These are phyloP conservation scores for Trichophyton benhamiae DNA, from an alignment of 2,329 filamentous ascomycete genomes.

Conservation along the genomic window DNA sequence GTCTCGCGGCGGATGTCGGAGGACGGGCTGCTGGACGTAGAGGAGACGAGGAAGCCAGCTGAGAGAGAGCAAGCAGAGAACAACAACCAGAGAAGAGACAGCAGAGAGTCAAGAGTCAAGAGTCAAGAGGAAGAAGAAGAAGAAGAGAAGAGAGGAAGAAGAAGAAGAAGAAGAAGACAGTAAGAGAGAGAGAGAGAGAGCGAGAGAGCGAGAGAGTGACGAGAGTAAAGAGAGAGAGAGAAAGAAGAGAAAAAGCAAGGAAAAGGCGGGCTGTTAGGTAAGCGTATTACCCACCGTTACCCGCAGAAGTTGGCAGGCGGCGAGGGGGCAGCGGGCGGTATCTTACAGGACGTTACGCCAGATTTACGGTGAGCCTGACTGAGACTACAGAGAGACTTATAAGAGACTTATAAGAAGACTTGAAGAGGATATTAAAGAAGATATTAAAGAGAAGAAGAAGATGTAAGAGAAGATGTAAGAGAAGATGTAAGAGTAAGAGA, in stretches of 20 bases:
- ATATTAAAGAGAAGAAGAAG: neutral
- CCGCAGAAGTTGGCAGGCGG: neutral
- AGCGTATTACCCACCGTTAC: slow-evolving; percentile 3
- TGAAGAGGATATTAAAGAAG: too few relatives aligned
- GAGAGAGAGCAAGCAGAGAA: too few relatives aligned
- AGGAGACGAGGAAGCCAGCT: too few relatives aligned
- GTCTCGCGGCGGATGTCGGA: too few relatives aligned
- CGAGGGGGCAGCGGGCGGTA: neutral
- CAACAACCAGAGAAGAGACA: too few relatives aligned
- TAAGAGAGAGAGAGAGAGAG: neutral
- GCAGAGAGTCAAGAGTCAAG: neutral
- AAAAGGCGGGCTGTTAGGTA: neutral
- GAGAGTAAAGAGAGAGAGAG: too few relatives aligned
- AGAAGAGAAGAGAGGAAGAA: neutral
- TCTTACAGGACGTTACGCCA: neutral
- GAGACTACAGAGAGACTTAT: too few relatives aligned
- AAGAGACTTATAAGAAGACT: too few relatives aligned
- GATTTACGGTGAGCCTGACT: neutral
- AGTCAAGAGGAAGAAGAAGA: neutral
- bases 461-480: too few relatives aligned
- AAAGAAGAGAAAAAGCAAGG: neutral
- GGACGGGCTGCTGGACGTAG: too few relatives aligned
- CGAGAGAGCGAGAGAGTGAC: too few relatives aligned
- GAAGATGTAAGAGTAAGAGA: neutral
- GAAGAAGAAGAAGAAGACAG: neutral